phyloP scores from a whole-genome alignment of 768 basidiomycete species.

The Termitomyces sp. region DNA sequence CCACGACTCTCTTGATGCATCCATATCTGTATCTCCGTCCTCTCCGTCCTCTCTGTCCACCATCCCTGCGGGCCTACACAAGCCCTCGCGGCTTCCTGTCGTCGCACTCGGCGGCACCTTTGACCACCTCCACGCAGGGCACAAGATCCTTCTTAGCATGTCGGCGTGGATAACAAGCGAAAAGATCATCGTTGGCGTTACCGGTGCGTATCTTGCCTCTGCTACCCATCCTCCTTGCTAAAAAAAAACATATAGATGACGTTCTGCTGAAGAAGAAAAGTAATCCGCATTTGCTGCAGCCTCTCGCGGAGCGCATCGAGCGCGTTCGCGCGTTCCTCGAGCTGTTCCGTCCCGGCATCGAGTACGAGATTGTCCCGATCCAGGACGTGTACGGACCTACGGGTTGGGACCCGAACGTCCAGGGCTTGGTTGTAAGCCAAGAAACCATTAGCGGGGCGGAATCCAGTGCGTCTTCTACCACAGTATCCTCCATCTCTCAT shows the following conservation, averaged over 20 bases:
- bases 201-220: constrained; percentile 45
- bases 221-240: constrained; percentile 4
- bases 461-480: constrained; percentile 50
- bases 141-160: constrained; percentile 95
- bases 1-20: constrained; percentile 7
- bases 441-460: constrained; percentile 81
- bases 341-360: constrained; percentile 64
- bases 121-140: constrained; percentile 96
- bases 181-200: constrained; percentile 89
- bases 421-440: constrained; percentile 86
- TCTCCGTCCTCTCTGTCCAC: constrained; percentile 1
- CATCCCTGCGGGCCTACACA: constrained; percentile 10
- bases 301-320: constrained; percentile 50
- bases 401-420: constrained; percentile 80
- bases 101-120: constrained; percentile 95
- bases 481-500: not conserved
- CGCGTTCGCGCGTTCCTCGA: constrained; percentile 65
- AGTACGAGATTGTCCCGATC: constrained; percentile 69
- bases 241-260: constrained; percentile 47
- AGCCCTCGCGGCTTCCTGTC: constrained; percentile 46
- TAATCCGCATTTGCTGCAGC: constrained; percentile 63
- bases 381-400: constrained; percentile 92
- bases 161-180: constrained; percentile 73
- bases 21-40: not conserved
- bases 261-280: constrained; percentile 66